Base-by-base conservation (phyloP, 1,284 basidiomycete genomes). In the Calocybe gambosa region DNA sequence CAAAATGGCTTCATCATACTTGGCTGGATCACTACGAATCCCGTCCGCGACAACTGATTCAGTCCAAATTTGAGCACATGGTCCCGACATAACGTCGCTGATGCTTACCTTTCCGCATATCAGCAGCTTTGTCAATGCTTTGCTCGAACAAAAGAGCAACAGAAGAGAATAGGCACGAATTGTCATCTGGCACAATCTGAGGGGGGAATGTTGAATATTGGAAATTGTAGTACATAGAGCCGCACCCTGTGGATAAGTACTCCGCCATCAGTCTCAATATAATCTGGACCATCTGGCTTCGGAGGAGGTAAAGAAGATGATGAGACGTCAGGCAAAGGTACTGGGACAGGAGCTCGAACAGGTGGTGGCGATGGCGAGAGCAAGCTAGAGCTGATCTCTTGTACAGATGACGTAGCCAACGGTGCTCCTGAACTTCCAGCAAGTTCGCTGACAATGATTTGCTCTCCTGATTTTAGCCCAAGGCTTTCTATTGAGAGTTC, bases 101-200 rank as follows among this genome's bases (percentile, higher is more conserved):
- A 34, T 20, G 64, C 72, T 55, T 55, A 89, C 86, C 76, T 62
- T 82, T 71, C 38, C 89, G 73, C 57, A 91, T 77, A 48, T 70
- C 65, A 31, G 68, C 68, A 5, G 85, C 82, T 45, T 85, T 83
- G 16, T 70, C 62, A 12, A 87, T 84, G 42, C 80, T 80, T 55
- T 93, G 90, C 60, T 87, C 82, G 56, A 96, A 91, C 3, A 94
- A 72, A 35, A 95, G 71, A 3, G 86, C 89, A 28, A 92, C 70
- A 1, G 91, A 83, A 3, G 85, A 87, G 68, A 96, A 97, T 29
- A 97, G 70, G 64, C 93, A 97, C 2, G 90, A 89, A 56, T 95
- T 96, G 65, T 94, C 91, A 59, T 95, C 92, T 10, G 91, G 92
- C 7, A 94, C 89, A 45, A 92, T 73, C 78, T 91, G 49, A 9